Conservation (phyloP, 139 green algal genomes). For the Coelastrella sp. region DNA sequence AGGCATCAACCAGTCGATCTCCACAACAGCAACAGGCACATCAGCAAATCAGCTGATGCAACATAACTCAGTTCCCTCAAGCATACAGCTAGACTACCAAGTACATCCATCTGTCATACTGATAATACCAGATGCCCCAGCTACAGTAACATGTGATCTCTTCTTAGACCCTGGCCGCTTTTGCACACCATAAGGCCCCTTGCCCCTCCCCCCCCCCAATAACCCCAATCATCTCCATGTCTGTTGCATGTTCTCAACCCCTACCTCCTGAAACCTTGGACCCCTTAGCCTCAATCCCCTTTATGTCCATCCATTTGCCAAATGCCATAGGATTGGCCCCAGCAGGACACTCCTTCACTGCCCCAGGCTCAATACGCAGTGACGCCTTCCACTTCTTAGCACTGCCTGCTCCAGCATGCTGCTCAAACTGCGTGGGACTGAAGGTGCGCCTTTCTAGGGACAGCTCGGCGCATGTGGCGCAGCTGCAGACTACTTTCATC, state of each 20-base stretch:
- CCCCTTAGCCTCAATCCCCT: slow-evolving; percentile 41
- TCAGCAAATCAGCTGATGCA: too few species aligned
- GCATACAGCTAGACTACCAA: too few species aligned
- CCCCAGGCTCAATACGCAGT: slow-evolving; percentile 37
- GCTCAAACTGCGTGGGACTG: slow-evolving; percentile 69
- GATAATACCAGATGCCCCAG: too few species aligned
- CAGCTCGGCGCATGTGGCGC: slow-evolving; percentile 48
- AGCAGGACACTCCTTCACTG: slow-evolving; percentile 6
- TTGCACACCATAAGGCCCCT: too few species aligned
- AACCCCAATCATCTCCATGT: neutral
- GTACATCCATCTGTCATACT: too few species aligned
- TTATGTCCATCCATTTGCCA: slow-evolving; percentile 41
- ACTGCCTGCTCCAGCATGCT: slow-evolving; percentile 68
- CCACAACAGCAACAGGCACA: too few species aligned
- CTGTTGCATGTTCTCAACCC: neutral
- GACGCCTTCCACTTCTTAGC: slow-evolving; percentile 90
- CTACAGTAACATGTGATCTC: too few species aligned
- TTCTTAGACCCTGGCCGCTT: too few species aligned
- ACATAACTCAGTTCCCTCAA: too few species aligned
- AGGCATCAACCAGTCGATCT: too few species aligned
- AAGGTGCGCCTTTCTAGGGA: slow-evolving; percentile 37
- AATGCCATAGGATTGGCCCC: slow-evolving; percentile 30
- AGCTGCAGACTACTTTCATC: slow-evolving; percentile 66
- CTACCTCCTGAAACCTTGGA: neutral
- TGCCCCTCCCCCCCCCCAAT: too few species aligned